Evolutionary conservation across 768 basidiomycete genomes (phyloP), one percentile per base, ranked within the genome.

Genomic region (Serendipita indica): DNA sequence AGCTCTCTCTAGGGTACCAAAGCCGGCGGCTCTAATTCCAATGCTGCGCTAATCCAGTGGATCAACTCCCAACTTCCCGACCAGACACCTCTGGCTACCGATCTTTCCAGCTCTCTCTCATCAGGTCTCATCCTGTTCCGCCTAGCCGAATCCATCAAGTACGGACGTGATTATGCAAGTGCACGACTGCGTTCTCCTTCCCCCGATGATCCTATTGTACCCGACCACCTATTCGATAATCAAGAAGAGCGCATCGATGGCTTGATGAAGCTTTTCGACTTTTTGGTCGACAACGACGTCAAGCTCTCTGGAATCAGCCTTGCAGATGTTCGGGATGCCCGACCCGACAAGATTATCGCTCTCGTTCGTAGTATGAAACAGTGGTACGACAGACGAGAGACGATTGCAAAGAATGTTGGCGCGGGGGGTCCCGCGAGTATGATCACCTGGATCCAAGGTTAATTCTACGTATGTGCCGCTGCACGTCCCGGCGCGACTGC

Each of bases 261-360:
- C 14, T 73, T 94, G 28, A 92, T 94, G 73, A 76, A 79, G 59
- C 72, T 94, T 58, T 94, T 96, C 71, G 93, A 97, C 70, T 92
- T 89, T 70, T 71, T 96, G 58, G 77, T 97, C 46, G 90, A 93
- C 65, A 89, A 90, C 61, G 91, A 91, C 52, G 82, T 93, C 60
- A 66, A 37, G 37, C 33, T 39, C 4, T 25, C 25, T 30, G 57
- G 82, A 61, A 84, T 97, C 32, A 91, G 87, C 64, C 93, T 96
- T 71, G 94, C 94, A 67, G 94, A 98, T 70, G 77, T 98, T 33
- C 76, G 89, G 56, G 79, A 81, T 61, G 89, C 87, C 30, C 88
- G 85, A 67, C 74, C 81, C 49, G 83, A 86, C 43, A 92, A 89
- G 73, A 79, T 94, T 61, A 64, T 84, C 3, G 84, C 90, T 68